Percentiles rank a stretch among this genome's conserved stretches.
phyloP scores from a whole-genome alignment of 805 yeast genomes.

The Barnettozyma pratensis region DNA sequence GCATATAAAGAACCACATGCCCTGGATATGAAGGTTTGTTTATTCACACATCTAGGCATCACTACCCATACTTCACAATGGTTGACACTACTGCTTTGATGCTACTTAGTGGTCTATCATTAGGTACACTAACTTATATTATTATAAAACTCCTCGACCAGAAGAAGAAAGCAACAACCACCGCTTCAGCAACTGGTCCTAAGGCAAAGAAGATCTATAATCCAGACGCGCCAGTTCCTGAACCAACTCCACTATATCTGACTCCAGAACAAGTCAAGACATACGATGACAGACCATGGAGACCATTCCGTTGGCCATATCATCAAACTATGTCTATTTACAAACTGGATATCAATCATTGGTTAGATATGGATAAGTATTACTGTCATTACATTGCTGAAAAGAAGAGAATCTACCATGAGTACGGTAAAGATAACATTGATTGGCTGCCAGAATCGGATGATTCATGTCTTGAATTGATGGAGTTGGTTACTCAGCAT shows the following conservation, averaged over 20 bases:
- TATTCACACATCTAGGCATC: too few relatives aligned
- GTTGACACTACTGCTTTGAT: background rate
- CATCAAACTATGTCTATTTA: conserved; percentile 76
- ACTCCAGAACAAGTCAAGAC: conserved; percentile 62
- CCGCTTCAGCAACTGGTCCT: background rate
- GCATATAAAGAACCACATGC: too few relatives aligned
- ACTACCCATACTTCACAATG: background rate
- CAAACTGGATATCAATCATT: conserved; percentile 66
- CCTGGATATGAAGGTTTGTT: too few relatives aligned
- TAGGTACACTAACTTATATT: conserved; percentile 2
- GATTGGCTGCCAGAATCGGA: conserved; percentile 64
- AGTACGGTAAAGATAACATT: conserved; percentile 55
- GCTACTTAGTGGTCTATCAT: conserved; percentile 4
- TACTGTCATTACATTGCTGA: conserved; percentile 63
- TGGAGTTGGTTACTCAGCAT: conserved; percentile 58
- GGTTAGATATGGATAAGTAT: conserved; percentile 78
- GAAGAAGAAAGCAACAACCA: conserved; percentile 1
- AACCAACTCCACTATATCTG: conserved; percentile 53
- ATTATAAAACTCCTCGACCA: conserved; percentile 6
- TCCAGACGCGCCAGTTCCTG: conserved; percentile 10
- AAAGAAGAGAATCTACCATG: conserved; percentile 50
- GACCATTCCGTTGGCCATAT: conserved; percentile 77
- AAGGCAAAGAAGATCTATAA: conserved; percentile 9
- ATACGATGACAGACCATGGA: conserved; percentile 75
- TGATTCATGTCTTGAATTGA: conserved; percentile 56